Conservation (phyloP, 2,329 filamentous ascomycete genomes). For the Phialophora tarda region DNA sequence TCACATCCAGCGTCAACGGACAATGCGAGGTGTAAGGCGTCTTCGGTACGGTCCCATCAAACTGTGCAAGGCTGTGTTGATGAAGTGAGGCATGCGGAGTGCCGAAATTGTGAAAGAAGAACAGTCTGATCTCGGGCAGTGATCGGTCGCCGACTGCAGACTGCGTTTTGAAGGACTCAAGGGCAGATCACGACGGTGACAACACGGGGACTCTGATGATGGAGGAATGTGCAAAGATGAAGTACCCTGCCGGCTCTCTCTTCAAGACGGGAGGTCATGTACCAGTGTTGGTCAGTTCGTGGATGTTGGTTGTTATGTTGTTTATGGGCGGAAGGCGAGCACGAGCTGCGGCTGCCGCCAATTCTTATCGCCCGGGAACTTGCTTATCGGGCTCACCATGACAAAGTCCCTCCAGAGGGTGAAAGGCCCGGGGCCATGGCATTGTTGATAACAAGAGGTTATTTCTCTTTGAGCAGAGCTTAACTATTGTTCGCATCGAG, state of each 20-base stretch:
- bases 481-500: not conserved
- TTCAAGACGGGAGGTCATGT: not conserved
- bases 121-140: not conserved
- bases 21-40: not conserved
- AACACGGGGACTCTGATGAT: not conserved
- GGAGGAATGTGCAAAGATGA: not conserved
- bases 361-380: conserved; percentile 8
- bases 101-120: not conserved
- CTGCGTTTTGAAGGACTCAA: not conserved
- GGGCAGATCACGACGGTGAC: not conserved
- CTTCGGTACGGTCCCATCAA: not conserved
- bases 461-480: not conserved
- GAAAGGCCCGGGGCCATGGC: not conserved
- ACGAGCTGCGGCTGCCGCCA: not conserved
- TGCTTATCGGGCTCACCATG: conserved; percentile 5
- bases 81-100: not conserved
- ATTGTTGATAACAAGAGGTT: not conserved
- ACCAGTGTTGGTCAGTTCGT: not conserved
- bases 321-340: not conserved
- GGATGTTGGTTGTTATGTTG: not conserved
- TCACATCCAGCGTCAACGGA: not conserved
- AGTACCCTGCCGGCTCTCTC: not conserved
- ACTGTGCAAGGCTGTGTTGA: not conserved
- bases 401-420: not conserved
- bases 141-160: not conserved